Base-by-base conservation (phyloP, 2,329 filamentous ascomycete species). In the Diaporthe citrichinensis region DNA sequence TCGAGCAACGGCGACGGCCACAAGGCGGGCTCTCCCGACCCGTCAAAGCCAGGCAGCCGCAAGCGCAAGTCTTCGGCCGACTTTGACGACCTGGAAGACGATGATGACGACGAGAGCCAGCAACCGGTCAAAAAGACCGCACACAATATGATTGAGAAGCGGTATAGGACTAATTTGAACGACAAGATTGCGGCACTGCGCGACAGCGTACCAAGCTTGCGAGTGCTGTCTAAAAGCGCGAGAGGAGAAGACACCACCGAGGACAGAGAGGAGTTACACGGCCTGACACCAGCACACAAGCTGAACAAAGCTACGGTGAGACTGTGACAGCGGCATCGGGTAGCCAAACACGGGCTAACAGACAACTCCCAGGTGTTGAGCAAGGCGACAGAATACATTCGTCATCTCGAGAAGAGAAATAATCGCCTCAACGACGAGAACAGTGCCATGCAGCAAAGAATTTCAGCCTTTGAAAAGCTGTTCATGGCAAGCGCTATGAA, bases 101-200 rank as follows among this genome's bases (percentile, higher is more conserved):
- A 93, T 17, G 88, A 91, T 61, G 85, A 89, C 41, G 84, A 90
- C 69, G 89, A 89, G 78, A 90, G 87, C 79, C 92, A 89, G 44
- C 86, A 88, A 31, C 87, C 87, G 39, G 81, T 88, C 75, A 98
- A 98, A 88, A 98, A 98, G 89, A 97, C 96, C 44, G 95, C 96
- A 2, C 96, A 98, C 85, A 98, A 98, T 84, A 97, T 98, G 90
- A 98, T 98, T 78, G 96, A 98, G 86, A 98, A 98, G 88, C 89
- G 96, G 78, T 98, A 98, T 84, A 93, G 96, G 80, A 98, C 95
- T 72, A 98, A 98, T 81, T 89, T 98, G 74, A 98, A 98, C 82
- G 96, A 98, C 82, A 98, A 98, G 87, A 98, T 98, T 80, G 94
- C 95, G 61, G 95, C 96, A 75, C 87, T 98, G 77, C 90, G 96